Base-by-base conservation (phyloP, 2,329 filamentous ascomycete species). In the Chaetomium strumarium region DNA sequence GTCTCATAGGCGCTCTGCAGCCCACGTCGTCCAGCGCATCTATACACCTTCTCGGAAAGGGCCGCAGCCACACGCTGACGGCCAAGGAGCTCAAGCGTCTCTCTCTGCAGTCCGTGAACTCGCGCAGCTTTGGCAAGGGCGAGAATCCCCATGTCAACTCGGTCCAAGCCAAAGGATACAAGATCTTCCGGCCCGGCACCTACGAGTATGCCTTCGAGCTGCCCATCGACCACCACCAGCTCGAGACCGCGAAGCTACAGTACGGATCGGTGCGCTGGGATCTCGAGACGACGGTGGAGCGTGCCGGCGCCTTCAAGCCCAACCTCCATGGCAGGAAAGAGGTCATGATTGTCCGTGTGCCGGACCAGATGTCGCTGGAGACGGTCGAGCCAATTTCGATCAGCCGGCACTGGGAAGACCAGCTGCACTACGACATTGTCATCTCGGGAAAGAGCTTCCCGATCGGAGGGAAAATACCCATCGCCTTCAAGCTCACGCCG, bases 401-500 rank as follows among this genome's bases (percentile, higher is more conserved):
- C 64, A 92, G 88, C 58, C 79, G 91, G 17, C 90, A 89, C 57
- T 96, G 91, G 91, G 91, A 96, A 66, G 90, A 96, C 61, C 91
- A 96, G 64, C 75, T 96, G 31, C 90, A 95, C 64, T 96, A 96
- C 70, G 91, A 96, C 63, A 96, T 96, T 61, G 85, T 96, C 66
- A 95, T 96, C 50, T 96, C 90, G 1, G 91, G 91, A 50, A 96
- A 96, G 75, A 95, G 90, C 0, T 96, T 96, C 55, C 89, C 91
- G 0, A 80, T 96, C 17, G 91, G 91, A 14, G 81, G 86, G 37
- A 88, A 88, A 62, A 89, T 96, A 14, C 91, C 91, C 1, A 93
- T 96, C 54, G 90, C 90, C 1, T 95, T 96, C 75, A 96, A 95
- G 69, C 76, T 96, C 59, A 96, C 90, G 0, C 91, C 91, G 0